Evolutionary conservation across 73 alveolate species (phyloP), one percentile per base, ranked within the genome.

Genomic region (Uronychia setigera): DNA sequence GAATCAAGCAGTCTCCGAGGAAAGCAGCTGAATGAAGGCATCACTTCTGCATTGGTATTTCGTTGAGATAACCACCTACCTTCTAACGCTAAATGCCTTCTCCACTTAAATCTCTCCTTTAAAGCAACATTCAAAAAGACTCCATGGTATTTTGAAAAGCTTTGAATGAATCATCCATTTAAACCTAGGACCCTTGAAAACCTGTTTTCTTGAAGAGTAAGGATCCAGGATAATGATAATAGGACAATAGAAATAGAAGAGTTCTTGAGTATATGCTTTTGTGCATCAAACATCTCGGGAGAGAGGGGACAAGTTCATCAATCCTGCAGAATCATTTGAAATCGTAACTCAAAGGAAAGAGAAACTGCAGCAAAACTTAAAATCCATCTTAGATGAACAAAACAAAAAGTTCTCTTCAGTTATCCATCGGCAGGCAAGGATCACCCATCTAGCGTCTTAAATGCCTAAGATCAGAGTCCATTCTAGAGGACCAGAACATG

Each of bases 391-490:
- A 46, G 67, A 46, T 11, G 67, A 46, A 19, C 67, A 46, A 19
- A 46, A 46, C n/a, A 46, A 19, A 5, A 46, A 46, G 67, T 46
- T 46, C 19, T 5, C 5, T 19, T 11, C 5, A 11, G 67, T 19
- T 11, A 46, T 46, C 19, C n/a, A 46, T 19, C 19, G 19, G n/a
- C 19, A 5, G 5, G 67, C 67, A 11, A 11, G 67, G 19, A 11
- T 46, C n/a, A 19, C 19, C n/a, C 67, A 46, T 46, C 67, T 46
- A 19, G 19, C 19, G 67, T 11, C 67, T 5, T 11, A 19, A 5
- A 46, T 46, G 67, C 67, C 67, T 46, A 46, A 46, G 67, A 46
- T 46, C 67, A 46, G 67, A 46, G 67, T 46, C 67, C 67, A 11
- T 19, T 46, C 67, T 19, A 46, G 19, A 46, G 19, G 67, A 5